Evolutionary conservation across 257 asterid species (phyloP).

Genomic region (Solanum tacnaense): DNA sequence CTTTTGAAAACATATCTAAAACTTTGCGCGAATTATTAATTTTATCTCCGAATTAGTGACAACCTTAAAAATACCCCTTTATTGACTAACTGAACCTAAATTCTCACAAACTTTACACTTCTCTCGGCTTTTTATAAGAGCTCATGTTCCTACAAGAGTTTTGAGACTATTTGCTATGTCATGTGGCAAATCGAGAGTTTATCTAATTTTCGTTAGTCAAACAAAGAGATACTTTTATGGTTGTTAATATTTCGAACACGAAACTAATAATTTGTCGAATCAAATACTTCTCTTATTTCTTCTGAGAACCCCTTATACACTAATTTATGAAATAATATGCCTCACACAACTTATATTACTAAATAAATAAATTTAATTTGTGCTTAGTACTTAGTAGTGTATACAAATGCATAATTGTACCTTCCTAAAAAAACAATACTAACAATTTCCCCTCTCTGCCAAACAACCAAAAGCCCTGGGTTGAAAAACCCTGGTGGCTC

Average conservation of each 20-base stretch:
- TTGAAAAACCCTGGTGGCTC: neutral
- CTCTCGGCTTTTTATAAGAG: no score
- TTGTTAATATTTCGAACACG: fast-evolving
- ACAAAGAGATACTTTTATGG: fast-evolving
- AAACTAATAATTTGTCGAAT: no score
- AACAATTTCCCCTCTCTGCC: neutral
- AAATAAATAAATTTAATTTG: neutral
- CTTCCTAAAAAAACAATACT: neutral
- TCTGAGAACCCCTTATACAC: neutral
- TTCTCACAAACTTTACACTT: no score
- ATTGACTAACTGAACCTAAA: no score
- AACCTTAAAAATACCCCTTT: no score
- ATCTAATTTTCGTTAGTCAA: no score
- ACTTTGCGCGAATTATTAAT: no score
- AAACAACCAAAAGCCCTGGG: neutral
- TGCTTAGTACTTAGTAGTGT: neutral
- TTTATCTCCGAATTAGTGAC: neutral
- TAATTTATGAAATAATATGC: no score
- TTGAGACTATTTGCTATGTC: no score
- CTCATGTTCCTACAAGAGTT: fast-evolving
- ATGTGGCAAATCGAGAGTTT: no score
- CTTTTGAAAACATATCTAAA: fast-evolving
- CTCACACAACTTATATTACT: neutral
- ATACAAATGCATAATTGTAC: neutral
- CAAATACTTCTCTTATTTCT: neutral